Base-by-base conservation (phyloP, 257 asterid species). In the Ballota nigra region DNA sequence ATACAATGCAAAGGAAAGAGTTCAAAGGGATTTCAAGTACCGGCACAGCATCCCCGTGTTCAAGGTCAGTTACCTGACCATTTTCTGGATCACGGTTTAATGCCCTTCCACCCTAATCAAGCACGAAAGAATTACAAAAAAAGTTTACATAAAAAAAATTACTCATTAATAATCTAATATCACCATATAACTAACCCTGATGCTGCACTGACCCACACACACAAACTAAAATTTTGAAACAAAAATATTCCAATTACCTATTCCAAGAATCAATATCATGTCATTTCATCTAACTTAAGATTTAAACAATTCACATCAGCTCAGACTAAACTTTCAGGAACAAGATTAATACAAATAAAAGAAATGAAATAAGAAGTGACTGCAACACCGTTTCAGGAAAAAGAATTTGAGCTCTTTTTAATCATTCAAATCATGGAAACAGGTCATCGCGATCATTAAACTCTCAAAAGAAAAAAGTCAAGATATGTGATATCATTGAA, bases 41-140 rank as follows among this genome's bases (percentile, higher is more conserved):
- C 85, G 84, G 90, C 63, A 82, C 56, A 6, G 86, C 89, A 71
- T 83, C 93, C 10, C 96, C 96, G 47, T 79, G 83, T 77, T 88
- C 95, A 70, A 88, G 91, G 83, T 90, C 96, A 56, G 87, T 75
- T 56, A 69, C 75, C 86, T 84, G 83, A 73, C 80, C 84, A 80
- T 78, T 77, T 63, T 80, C 88, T 8, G 49, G 74, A 61, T 74
- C 57, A 65, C 57, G 85, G 71, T 77, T 64, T 62, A 71, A 78
- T 73, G 80, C 82, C 79, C 87, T 63, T 66, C 89, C 88, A 4
- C 66, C 84, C 96, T 89, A 78, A 79, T 23, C 65, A 57, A 78
- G 57, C 74, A 49, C 80, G 53, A 63, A 65, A 47, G 16, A 31
- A n/a, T 61, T 3, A 58, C 19, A 47, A 24, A 58, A 53, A 67